Conservation (phyloP, 192 early-diverging fungal species). For the Linnemannia zychae region DNA sequence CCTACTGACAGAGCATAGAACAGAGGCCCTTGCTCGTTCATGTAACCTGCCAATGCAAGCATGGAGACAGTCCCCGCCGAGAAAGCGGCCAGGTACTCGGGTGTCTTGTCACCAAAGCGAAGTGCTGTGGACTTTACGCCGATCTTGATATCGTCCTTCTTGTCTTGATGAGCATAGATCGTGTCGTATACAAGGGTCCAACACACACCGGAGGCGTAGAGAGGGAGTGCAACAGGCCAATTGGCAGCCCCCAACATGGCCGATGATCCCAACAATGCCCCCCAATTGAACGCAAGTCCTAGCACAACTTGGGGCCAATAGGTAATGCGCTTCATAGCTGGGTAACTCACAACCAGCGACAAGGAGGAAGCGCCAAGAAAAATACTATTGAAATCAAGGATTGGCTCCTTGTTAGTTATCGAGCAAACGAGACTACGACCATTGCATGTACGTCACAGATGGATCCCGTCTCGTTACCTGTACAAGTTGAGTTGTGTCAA, state of each 20-base stretch:
- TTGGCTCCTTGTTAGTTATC: neutral
- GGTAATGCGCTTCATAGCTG: conserved; percentile 95
- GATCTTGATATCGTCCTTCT: conserved; percentile 86
- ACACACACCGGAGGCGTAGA: conserved; percentile 87
- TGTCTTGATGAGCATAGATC: conserved; percentile 98
- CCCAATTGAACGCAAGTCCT: conserved; percentile 95
- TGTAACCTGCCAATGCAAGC: conserved; percentile 80
- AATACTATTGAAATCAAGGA: conserved; percentile 65
- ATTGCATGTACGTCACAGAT: neutral
- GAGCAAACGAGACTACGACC: neutral
- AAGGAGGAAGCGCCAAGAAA: conserved; percentile 85
- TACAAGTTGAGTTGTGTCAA: conserved; percentile 92
- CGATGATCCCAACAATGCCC: conserved; percentile 89
- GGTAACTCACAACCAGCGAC: conserved; percentile 83
- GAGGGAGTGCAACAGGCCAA: conserved; percentile 80
- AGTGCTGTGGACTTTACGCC: conserved; percentile 95
- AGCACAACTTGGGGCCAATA: conserved; percentile 95
- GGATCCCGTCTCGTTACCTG: conserved; percentile 63
- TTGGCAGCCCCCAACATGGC: conserved; percentile 80
- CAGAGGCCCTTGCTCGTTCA: conserved; percentile 80
- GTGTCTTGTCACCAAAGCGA: conserved; percentile 81
- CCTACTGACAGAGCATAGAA: conserved; percentile 82
- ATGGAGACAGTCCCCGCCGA: conserved; percentile 75
- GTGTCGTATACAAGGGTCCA: conserved; percentile 99
- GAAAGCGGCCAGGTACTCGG: conserved; percentile 78